Evolutionary conservation across 2,329 filamentous ascomycete species (phyloP), one percentile per base, ranked within the genome.

Genomic region (Ceratocystis destructans): DNA sequence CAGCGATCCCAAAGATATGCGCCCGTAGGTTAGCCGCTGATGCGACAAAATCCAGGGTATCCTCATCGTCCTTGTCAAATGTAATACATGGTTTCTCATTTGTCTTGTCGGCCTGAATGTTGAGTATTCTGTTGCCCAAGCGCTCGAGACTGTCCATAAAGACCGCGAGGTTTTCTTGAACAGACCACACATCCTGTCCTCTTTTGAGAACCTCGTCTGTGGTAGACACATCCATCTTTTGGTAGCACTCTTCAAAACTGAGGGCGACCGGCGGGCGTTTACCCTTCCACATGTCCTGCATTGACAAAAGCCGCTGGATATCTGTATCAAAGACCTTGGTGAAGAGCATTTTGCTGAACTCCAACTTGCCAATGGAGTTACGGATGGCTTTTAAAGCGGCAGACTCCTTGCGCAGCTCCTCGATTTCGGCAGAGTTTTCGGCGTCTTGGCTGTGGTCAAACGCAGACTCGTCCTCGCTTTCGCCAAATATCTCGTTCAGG

Each of bases 221-320:
- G 83, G 75, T 1, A 76, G 78, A 4, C 75, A 74, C 1, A 31
- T 77, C 72, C 1, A 83, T 79, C 64, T 85, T 79, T 22, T 79
- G 73, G 61, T 83, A 75, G 1, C 93, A 73, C 0, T 77, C 74
- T 12, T 86, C 81, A 73, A 88, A 96, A 48, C 87, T 80, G 12
- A 97, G 79, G 6, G 89, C 78, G 71, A 87, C 81, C 0, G 93
- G 94, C 1, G 87, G 80, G 69, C 84, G 83, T 70, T 91, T 83
- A 3, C 84, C 86, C 76, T 91, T 95, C 94, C 94, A 99, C 90
- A 97, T 96, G 69, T 95, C 93, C 72, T 94, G 87, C 83, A 96
- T 95, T 15, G 87, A 88, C 50, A 86, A 82, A 66, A 99, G 75
- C 17, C 94, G 84, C 69, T 87, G 80, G 65, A 99, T 88, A 72